A percentile compares a stretch with the other conserved stretches of the same genome.
phyloP scores from a whole-genome alignment of 495 filamentous ascomycete genomes.

The Ascobolus immersus region DNA sequence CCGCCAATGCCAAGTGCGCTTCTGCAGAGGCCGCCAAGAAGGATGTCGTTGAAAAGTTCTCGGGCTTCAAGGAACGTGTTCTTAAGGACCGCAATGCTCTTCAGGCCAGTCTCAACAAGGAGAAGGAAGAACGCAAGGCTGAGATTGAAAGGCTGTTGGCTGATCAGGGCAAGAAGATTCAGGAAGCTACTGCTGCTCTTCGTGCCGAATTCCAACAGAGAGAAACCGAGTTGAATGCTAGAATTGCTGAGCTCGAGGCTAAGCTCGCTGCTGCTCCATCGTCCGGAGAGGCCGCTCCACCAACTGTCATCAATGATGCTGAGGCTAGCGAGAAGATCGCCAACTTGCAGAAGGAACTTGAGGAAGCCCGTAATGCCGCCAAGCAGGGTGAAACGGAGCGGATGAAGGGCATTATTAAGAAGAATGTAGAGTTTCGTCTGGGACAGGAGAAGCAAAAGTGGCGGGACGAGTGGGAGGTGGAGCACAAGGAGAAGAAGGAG shows the following conservation, averaged over 20 bases:
- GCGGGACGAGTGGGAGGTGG: conserved; percentile 19
- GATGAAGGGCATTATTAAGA: no score
- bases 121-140: conserved; percentile 11
- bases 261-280: conserved; percentile 7
- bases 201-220: conserved; percentile 6
- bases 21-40: not conserved
- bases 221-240: conserved; percentile 11
- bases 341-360: conserved; percentile 25
- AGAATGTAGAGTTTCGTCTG: conserved; percentile 9
- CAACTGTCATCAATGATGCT: conserved; percentile 6
- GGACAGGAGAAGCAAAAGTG: conserved; percentile 12
- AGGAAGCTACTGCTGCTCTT: conserved; percentile 9
- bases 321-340: conserved; percentile 14
- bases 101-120: conserved; percentile 1
- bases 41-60: not conserved
- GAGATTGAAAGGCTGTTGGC: conserved; percentile 5
- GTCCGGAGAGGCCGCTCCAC: conserved; percentile 6
- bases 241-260: conserved; percentile 21
- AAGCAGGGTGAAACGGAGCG: no score
- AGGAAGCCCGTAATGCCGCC: conserved; percentile 23
- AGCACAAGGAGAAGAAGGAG: conserved; percentile 11
- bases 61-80: no score
- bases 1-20: conserved; percentile 2
- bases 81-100: no score
- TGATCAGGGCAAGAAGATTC: conserved; percentile 3